These are phyloP conservation scores for Sugiyamaella neomexicana DNA, from an alignment of 1,139 yeast genomes.

Conservation along the genomic window DNA sequence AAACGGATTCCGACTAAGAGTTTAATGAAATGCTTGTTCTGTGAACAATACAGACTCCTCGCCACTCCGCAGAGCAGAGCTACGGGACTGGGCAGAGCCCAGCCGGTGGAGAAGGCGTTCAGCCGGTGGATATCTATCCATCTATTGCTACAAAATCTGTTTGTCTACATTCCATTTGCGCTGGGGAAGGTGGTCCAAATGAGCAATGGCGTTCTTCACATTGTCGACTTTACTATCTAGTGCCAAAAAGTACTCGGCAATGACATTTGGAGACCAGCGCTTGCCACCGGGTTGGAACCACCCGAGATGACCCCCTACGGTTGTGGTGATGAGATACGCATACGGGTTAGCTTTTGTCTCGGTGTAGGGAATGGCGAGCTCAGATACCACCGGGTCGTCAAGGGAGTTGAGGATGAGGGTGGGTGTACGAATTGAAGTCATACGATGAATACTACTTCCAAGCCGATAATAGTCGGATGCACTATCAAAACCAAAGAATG, in stretches of 20 bases:
- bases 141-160: slow-evolving; percentile 10
- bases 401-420: slow-evolving; percentile 63
- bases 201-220: slow-evolving; percentile 21
- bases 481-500: slow-evolving; percentile 66
- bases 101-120: background rate
- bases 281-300: slow-evolving; percentile 61
- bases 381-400: slow-evolving; percentile 84
- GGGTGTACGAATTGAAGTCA: slow-evolving; percentile 63
- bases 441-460: slow-evolving; percentile 62
- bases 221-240: slow-evolving; percentile 46
- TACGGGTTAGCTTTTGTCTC: slow-evolving; percentile 71
- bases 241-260: slow-evolving; percentile 59
- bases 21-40: background rate
- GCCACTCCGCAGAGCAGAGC: background rate
- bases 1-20: slow-evolving; percentile 6
- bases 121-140: too few species aligned
- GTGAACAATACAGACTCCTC: background rate
- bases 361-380: slow-evolving; percentile 56
- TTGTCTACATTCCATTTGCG: slow-evolving; percentile 20
- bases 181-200: slow-evolving; percentile 16
- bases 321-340: slow-evolving; percentile 62
- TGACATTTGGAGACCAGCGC: slow-evolving; percentile 72
- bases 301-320: slow-evolving; percentile 87
- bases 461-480: slow-evolving; percentile 72
- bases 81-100: slow-evolving; percentile 1